Evolutionary conservation across 768 basidiomycete species (phyloP), one percentile per base, ranked within the genome.

Genomic region (Suillus fuscotomentosus): DNA sequence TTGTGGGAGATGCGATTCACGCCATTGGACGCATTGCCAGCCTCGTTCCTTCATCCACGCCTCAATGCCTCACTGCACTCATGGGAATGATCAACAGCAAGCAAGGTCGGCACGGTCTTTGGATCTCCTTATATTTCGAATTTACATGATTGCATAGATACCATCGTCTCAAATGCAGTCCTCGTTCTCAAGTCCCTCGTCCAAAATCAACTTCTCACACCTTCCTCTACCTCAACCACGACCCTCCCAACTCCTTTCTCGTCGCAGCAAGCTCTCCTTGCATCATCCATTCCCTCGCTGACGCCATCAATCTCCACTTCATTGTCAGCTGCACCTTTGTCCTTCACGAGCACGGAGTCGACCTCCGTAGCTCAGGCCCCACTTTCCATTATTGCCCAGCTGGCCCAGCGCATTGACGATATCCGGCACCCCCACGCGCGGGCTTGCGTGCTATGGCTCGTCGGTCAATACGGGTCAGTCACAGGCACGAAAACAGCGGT

Each of bases 381-480:
- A 0, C 72, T 89, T 11, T 78, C 81, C 9, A 90, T 97, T 66
- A 88, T 97, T n/a, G 83, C 88, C 3, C 86, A 87, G 42, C 86
- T 98, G 7, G 93, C 94, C 0, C 82, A 85, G 57, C 84, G 85
- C 39, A 84, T 97, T 54, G 92, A 94, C 56, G 88, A 88, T 60
- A 92, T 98, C 60, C 84, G 80, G 8, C 92, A 95, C 69, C 81
- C 88, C 1, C 84, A 88, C 70, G 95, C 96, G 1, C 81, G 93
- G 38, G 94, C 96, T 0, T 95, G 92, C 68, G 88, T 98, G 1
- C 78, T 94, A 31, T 97, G 97, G 95, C 85, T 98, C 0, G 94
- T 95, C 0, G 96, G 97, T 0, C 94, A 97, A 73, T 94, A 94
- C 72, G 86, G 91, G 20, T 82, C 82, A 15, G 74, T 76, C 7